Evolutionary conservation across 768 basidiomycete genomes (phyloP), one percentile per base, ranked within the genome.

Genomic region (Kwoniella dendrophila): DNA sequence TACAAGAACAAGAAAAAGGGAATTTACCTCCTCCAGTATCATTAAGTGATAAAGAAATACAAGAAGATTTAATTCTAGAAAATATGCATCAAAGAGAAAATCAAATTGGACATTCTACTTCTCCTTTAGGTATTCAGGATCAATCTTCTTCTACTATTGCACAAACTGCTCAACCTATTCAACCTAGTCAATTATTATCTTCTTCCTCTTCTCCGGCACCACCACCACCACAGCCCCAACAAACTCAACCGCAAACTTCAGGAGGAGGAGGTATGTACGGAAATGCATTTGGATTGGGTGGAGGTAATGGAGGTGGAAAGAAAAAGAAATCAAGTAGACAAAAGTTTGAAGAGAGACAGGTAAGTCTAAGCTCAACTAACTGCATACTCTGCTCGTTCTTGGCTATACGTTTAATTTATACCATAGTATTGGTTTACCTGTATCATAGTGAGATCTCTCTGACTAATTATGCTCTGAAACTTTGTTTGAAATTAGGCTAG

Each of bases 321-420:
- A 76, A 72, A 71, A 80, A 80, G 70, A 80, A 80, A 67, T 63
- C 59, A 48, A 75, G 73, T 54, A 76, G 72, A 52, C 77, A 80
- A 57, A 60, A 72, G 47, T 80, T 78, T 56, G 68, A 67, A 44
- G 78, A 80, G 66, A 50, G 78, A 36, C 77, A 80, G 72, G 78
- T 78, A 56, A 61, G 76, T 67, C 0, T 5, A 11, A 10, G 27
- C 18, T 44, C 45, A 26, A n/a, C n/a, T n/a, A n/a, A n/a, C n/a
- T n/a, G n/a, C n/a, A n/a, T n/a, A n/a, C n/a, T n/a, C n/a, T n/a
- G n/a, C n/a, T n/a, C n/a, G n/a, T n/a, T n/a, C n/a, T n/a, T n/a
- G n/a, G n/a, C n/a, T n/a, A n/a, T n/a, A n/a, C n/a, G n/a, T n/a
- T n/a, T n/a, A n/a, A n/a, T n/a, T n/a, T n/a, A n/a, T n/a, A n/a